Conservation (phyloP, 371 early-diverging fungal species). For the Mortierella sp. region DNA sequence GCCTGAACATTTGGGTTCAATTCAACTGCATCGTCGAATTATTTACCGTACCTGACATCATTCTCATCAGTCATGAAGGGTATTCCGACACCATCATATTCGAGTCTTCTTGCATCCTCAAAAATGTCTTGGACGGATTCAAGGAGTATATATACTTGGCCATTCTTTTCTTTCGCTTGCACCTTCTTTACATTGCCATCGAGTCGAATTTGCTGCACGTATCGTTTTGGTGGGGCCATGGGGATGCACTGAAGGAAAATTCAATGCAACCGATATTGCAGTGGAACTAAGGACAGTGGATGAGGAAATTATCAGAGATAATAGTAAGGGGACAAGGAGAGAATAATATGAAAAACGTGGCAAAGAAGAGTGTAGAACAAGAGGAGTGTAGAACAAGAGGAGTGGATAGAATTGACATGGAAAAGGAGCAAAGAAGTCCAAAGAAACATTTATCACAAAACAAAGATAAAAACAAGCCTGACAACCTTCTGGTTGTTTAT, state of each 20-base stretch:
- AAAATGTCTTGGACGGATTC: conserved; percentile 31
- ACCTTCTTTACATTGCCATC: conserved; percentile 14
- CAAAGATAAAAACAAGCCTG: background rate
- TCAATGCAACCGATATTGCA: background rate
- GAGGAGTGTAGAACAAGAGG: background rate
- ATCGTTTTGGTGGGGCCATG: conserved; percentile 29
- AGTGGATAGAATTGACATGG: background rate
- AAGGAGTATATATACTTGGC: conserved; percentile 15
- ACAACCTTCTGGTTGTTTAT: no score
- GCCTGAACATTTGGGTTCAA: background rate
- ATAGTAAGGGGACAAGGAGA: background rate
- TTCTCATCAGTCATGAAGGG: conserved; percentile 43
- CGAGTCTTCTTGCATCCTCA: conserved; percentile 18
- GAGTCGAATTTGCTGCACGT: conserved; percentile 28
- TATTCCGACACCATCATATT: conserved; percentile 20
- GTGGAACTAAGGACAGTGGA: background rate
- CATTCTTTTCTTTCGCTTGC: conserved; percentile 18
- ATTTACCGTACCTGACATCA: conserved; percentile 19
- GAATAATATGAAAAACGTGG: background rate
- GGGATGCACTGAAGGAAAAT: background rate
- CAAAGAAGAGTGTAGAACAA: background rate
- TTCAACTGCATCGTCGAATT: background rate
- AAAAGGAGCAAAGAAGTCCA: no score
- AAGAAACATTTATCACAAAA: background rate
- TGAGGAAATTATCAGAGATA: background rate